A percentile compares a stretch with the other conserved stretches of the same genome.
Evolutionary conservation across 78 protist genomes (phyloP).

Genomic region (Dictyostelium discoideum): dicty_2.7 NC_007089.4:2893001-2893500

Average conservation of each 20-base stretch:
- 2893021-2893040: conserved; percentile 11
- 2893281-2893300: background rate
- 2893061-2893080: background rate
- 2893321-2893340: too few species aligned
- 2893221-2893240: conserved; percentile 61
- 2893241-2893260: conserved; percentile 1
- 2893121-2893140: conserved; percentile 2
- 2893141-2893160: conserved; percentile 26
- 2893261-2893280: background rate
- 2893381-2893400: background rate
- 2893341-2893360: background rate
- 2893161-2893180: conserved; percentile 19
- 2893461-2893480: background rate
- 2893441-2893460: background rate
- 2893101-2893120: background rate
- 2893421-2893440: background rate
- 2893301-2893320: background rate
- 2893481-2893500: background rate
- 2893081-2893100: background rate
- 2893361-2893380: background rate
- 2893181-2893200: conserved; percentile 26
- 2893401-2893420: background rate
- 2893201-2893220: conserved; percentile 7
- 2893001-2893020: conserved; percentile 10
- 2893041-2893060: background rate